phyloP scores from a whole-genome alignment of 2,329 filamentous ascomycete species.

The Alternaria angustiovoidea region DNA sequence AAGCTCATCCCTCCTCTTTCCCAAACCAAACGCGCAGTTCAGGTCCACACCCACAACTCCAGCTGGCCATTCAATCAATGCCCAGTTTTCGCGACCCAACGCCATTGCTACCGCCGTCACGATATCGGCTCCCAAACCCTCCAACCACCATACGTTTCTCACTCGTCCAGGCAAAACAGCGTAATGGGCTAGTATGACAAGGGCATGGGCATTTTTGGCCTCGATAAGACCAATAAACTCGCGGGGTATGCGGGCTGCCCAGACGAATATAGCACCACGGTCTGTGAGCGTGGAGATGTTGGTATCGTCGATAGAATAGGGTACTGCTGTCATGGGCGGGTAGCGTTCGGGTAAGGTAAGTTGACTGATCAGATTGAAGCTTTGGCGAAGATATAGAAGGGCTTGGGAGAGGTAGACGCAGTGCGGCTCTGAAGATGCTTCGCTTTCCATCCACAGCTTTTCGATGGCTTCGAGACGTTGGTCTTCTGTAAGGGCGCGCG shows the following conservation, averaged over 20 bases:
- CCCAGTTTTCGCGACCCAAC: conserved; percentile 40
- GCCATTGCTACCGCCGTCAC: conserved; percentile 45
- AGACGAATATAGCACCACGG: conserved; percentile 46
- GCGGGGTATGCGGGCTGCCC: conserved; percentile 38
- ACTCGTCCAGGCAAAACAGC: conserved; percentile 47
- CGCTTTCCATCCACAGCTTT: conserved; percentile 35
- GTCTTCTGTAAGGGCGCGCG: conserved; percentile 41
- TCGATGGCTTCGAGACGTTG: conserved; percentile 33
- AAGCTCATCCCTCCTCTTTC: conserved; percentile 25
- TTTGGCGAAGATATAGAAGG: conserved; percentile 37
- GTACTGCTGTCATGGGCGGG: conserved; percentile 37
- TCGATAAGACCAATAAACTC: conserved; percentile 43
- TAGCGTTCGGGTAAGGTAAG: conserved; percentile 37
- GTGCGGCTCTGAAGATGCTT: conserved; percentile 18
- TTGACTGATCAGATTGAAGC: conserved; percentile 42
- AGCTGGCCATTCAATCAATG: conserved; percentile 44
- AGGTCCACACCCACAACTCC: conserved; percentile 39
- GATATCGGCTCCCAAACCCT: conserved; percentile 43
- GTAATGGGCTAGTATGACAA: conserved; percentile 51
- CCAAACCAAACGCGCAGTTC: conserved; percentile 29
- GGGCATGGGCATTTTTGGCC: conserved; percentile 39
- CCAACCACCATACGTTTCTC: conserved; percentile 48
- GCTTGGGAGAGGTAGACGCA: conserved; percentile 33
- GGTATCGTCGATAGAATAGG: conserved; percentile 40
- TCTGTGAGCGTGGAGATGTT: conserved; percentile 41